phyloP scores from a whole-genome alignment of 306 rosid species.

The Corylus americana region DNA sequence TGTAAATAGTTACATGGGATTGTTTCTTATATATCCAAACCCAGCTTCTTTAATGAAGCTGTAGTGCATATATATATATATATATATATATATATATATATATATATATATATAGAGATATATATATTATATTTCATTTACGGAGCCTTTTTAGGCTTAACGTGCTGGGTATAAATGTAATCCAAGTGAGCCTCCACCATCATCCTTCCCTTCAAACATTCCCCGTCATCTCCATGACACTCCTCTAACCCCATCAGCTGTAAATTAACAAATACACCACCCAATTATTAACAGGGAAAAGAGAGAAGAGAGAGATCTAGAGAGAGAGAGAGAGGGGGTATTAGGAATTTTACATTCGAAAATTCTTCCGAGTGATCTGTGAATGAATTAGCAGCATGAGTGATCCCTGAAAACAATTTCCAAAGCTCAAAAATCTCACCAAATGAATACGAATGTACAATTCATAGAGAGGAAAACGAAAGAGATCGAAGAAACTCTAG shows the following conservation, averaged over 20 bases:
- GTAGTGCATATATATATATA: background rate
- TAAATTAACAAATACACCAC: slow-evolving; percentile 7
- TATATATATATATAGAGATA: too few species aligned
- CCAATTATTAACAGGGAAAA: background rate
- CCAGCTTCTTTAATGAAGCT: background rate
- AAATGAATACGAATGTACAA: background rate
- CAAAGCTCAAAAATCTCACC: slow-evolving; percentile 7
- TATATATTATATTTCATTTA: background rate
- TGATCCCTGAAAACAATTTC: slow-evolving; percentile 33
- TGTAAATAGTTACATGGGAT: background rate
- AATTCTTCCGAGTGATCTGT: slow-evolving; percentile 15
- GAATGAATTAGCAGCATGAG: slow-evolving; percentile 12
- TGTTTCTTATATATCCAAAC: background rate
- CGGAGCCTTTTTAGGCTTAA: slow-evolving; percentile 39
- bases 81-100: too few species aligned
- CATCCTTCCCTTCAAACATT: slow-evolving; percentile 57
- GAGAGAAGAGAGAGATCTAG: background rate
- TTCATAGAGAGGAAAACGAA: background rate
- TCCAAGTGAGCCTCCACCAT: slow-evolving; percentile 75
- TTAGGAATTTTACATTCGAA: slow-evolving; percentile 34
- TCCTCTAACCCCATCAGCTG: slow-evolving; percentile 53
- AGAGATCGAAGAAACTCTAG: background rate
- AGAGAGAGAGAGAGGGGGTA: slow-evolving; percentile 9
- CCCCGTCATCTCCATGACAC: slow-evolving; percentile 48
- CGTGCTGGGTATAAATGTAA: slow-evolving; percentile 77